Evolutionary conservation across 2,329 filamentous ascomycete species (phyloP), one percentile per base, ranked within the genome.

Genomic region (Dactylella cylindrospora): DNA sequence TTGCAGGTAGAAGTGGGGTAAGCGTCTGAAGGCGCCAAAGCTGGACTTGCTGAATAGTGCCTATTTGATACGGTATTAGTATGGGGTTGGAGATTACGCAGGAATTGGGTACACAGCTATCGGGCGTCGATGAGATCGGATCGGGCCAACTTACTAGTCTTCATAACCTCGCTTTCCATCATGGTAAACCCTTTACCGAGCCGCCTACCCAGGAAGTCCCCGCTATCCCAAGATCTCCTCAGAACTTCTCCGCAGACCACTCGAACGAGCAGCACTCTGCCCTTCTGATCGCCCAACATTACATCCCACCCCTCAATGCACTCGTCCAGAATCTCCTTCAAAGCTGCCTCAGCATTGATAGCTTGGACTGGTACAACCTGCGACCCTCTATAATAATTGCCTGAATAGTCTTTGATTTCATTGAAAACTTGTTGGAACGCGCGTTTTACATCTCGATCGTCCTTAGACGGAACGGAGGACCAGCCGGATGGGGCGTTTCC

Each of bases 1-100:
- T 28, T 20, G 31, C 29, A 13, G 13, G 10, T 17, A 38, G 10
- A 1, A 47, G 22, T 3, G 31, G 32, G 4, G 38, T 25, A 20
- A 57, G 32, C 12, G 52, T 57, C 13, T 57, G 52, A n/a, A 57
- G 35, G 1, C 52, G 52, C 52, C 52, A 57, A 12, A 57, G 43
- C 17, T 57, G 52, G 2, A 44, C 26, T 19, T 46, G 35, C 9
- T 57, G 43, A 7, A 46, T 15, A n/a, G 17, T 33, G 13, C 31
- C 44, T 47, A 38, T 15, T 3, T 22, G 7, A n/a, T n/a, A n/a
- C n/a, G n/a, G n/a, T n/a, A n/a, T n/a, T n/a, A n/a, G n/a, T n/a
- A n/a, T n/a, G n/a, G n/a, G n/a, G n/a, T n/a, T n/a, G n/a, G n/a
- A n/a, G n/a, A n/a, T n/a, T n/a, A n/a, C n/a, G n/a, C n/a, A n/a